Conservation (phyloP, 139 green algal species). For the Haematococcus lacustris region DNA sequence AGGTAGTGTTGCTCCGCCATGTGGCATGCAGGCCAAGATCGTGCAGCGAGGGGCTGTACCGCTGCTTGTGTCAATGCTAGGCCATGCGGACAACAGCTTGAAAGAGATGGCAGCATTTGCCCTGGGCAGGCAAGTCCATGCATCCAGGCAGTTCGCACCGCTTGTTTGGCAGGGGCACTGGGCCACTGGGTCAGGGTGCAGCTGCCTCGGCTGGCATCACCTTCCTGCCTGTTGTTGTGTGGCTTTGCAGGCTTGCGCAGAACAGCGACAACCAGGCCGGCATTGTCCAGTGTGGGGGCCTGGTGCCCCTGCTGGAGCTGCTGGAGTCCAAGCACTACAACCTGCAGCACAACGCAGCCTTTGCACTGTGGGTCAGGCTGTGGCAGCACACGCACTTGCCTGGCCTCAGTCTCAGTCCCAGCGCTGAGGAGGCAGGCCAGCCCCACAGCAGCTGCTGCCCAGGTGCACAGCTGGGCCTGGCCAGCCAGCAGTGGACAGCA, state of each 20-base stretch:
- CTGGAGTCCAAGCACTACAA: conserved; percentile 77
- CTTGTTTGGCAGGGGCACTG: too few species aligned
- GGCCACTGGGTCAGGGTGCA: too few species aligned
- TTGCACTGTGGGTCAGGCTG: conserved; percentile 46
- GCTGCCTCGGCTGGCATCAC: too few species aligned
- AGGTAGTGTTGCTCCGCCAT: background rate
- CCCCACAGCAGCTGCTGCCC: too few species aligned
- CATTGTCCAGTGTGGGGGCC: conserved; percentile 74
- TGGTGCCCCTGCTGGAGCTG: conserved; percentile 84
- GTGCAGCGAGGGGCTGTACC: conserved; percentile 89
- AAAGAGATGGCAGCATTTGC: conserved; percentile 98
- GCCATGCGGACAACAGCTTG: conserved; percentile 59
- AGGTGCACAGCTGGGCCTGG: too few species aligned
- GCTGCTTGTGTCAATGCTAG: conserved; percentile 92
- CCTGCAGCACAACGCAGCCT: conserved; percentile 52
- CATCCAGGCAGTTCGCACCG: too few species aligned
- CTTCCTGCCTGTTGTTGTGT: background rate
- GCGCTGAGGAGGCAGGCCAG: too few species aligned
- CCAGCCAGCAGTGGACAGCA: too few species aligned
- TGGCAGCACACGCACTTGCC: too few species aligned
- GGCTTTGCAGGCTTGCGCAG: conserved; percentile 66
- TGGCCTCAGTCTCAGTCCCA: too few species aligned
- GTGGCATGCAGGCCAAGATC: conserved; percentile 54
- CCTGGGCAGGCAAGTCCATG: conserved; percentile 85
- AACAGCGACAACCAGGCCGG: conserved; percentile 87